Conservation (phyloP, 2,329 filamentous ascomycete genomes). For the Falciphora oryzae region DNA sequence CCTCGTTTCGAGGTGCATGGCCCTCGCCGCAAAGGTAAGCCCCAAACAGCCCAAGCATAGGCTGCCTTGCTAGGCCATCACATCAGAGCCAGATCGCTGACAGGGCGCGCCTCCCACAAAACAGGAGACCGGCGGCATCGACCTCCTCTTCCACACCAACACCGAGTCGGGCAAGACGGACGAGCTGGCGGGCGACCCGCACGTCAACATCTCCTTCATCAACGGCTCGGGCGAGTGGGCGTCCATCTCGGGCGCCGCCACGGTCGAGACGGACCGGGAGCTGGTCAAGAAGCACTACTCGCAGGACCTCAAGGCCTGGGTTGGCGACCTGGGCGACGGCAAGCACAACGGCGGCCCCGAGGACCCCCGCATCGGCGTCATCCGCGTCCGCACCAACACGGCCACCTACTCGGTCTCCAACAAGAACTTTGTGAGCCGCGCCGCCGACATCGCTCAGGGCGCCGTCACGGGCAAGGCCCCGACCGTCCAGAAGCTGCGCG, state of each 20-base stretch:
- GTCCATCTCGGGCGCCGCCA: slow-evolving; percentile 69
- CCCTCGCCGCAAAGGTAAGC: slow-evolving; percentile 67
- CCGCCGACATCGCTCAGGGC: slow-evolving; percentile 70
- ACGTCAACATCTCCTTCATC: slow-evolving; percentile 79
- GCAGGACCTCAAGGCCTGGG: slow-evolving; percentile 70
- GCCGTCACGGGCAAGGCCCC: slow-evolving; percentile 66
- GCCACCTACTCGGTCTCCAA: slow-evolving; percentile 64
- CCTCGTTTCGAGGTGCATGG: slow-evolving; percentile 81
- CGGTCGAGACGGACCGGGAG: slow-evolving; percentile 62
- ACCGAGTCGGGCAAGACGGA: slow-evolving; percentile 84
- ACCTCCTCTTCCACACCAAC: slow-evolving; percentile 88
- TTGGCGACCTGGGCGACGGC: slow-evolving; percentile 80
- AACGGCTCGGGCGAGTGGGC: slow-evolving; percentile 77
- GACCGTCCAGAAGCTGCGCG: slow-evolving; percentile 67
- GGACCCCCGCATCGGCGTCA: slow-evolving; percentile 77
- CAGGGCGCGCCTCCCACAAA: not conserved
- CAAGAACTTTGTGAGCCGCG: slow-evolving; percentile 57
- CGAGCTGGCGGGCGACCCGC: slow-evolving; percentile 65
- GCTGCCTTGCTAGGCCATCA: not conserved
- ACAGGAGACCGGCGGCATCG: slow-evolving; percentile 71
- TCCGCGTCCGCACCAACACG: slow-evolving; percentile 66
- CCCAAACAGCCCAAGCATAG: not conserved
- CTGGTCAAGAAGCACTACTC: slow-evolving; percentile 72
- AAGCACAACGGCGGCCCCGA: slow-evolving; percentile 75
- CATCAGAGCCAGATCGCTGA: not conserved